phyloP scores from a whole-genome alignment of 768 basidiomycete genomes.

The Inosperma sp. region DNA sequence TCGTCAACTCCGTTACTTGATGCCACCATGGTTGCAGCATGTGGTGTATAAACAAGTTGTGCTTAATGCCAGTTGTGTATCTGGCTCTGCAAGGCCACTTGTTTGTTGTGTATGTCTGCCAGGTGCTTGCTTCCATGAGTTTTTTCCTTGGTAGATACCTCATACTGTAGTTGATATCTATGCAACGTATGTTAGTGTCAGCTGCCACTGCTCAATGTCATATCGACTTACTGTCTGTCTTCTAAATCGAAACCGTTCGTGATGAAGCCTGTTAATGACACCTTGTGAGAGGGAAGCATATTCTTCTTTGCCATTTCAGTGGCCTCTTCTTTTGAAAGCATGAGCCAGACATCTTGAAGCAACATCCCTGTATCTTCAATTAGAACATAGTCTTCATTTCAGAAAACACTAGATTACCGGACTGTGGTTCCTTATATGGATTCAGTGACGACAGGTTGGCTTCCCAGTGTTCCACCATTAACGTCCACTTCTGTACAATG shows the following conservation, averaged over 20 bases:
- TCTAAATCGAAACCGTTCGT: neutral
- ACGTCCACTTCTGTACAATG: no score
- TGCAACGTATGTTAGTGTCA: neutral
- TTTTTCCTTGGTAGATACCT: neutral
- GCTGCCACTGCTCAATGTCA: neutral
- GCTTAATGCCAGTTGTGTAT: conserved; percentile 10
- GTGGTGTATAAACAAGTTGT: conserved; percentile 13
- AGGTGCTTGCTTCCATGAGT: neutral
- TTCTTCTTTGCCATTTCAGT: neutral
- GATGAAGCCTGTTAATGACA: neutral
- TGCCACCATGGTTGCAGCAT: conserved; percentile 3
- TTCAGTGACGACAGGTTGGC: neutral
- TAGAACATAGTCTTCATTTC: neutral
- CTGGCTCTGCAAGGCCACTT: neutral
- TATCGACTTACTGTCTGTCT: neutral
- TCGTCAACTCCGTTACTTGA: neutral
- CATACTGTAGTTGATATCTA: no score
- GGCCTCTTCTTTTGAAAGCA: neutral
- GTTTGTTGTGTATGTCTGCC: conserved; percentile 14
- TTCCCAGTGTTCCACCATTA: neutral
- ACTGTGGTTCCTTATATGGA: neutral
- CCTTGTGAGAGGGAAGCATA: neutral
- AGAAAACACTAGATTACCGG: no score
- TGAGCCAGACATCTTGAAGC: neutral
- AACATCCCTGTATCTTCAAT: neutral